Evolutionary conservation across 805 yeast genomes (phyloP), one percentile per base, ranked within the genome.

Genomic region (Metschnikowia sp.): DNA sequence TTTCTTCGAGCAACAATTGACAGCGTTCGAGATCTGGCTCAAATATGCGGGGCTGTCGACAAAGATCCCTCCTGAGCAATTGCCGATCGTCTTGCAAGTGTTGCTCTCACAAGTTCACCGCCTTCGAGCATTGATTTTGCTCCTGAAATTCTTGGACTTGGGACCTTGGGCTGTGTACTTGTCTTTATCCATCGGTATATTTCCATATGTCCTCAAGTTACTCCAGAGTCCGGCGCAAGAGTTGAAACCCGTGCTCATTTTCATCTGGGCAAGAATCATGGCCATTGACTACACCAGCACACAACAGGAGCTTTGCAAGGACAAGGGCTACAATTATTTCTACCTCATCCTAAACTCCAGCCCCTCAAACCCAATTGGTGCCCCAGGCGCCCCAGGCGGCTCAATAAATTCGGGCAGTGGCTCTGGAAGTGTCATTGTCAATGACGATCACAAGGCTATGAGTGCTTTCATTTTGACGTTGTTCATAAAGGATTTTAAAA

Each of bases 91-190:
- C 7, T 69, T 94, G 12, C 99, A 94, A 64, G 97, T 94, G 9
- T 73, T 94, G 32, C 69, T 94, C 32, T 91, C 97, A 0, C 99
- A 95, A 62, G 96, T 90, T 0, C 98, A 94, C 66, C 78, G 99
- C 51, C 77, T 92, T 12, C 70, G 98, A 29, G 98, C 99, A 0
- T 72, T 94, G 44, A 87, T 88, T 33, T 64, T 94, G 47, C 73
- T 94, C 10, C 85, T 96, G 4, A 80, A 88, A 56, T 94, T 92
- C 62, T 72, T 94, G 37, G 99, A 94, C 65, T 69, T 94, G 33
- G 99, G 99, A 0, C 97, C 99, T 0, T 89, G 97, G 95, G 98
- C 99, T 0, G 98, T 94, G 0, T 88, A 90, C 58, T 70, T 91
- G 30, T 95, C 97, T 0, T 70, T 94, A 31, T 88, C 96, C 8